These are phyloP conservation scores for Nicotiana undulata DNA, from an alignment of 257 asterid species.

Conservation along the genomic window DNA sequence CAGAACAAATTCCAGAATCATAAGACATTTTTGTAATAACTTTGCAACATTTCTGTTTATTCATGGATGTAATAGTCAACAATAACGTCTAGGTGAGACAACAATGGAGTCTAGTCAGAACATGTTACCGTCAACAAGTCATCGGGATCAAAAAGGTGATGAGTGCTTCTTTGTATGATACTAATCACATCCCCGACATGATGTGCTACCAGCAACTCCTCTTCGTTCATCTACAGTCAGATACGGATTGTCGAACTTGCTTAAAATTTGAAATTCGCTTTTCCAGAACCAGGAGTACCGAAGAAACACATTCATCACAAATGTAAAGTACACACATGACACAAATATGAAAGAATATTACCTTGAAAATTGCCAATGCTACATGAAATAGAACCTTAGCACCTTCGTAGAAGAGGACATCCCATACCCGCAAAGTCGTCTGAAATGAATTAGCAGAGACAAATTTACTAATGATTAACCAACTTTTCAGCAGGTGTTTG, in stretches of 20 bases:
- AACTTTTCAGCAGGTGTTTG: neutral
- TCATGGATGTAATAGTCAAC: too few relatives aligned
- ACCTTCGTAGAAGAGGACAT: constrained; percentile 95
- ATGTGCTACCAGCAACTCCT: constrained; percentile 59
- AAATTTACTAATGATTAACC: constrained; percentile 6
- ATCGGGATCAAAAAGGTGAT: constrained; percentile 89
- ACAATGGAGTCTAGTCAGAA: neutral
- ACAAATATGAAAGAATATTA: constrained; percentile 8
- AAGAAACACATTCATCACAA: neutral
- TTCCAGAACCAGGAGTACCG: neutral
- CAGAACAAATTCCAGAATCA: neutral
- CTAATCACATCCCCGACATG: constrained; percentile 91
- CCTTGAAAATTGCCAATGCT: constrained; percentile 91
- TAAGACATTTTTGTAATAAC: neutral
- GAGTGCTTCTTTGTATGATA: constrained; percentile 78
- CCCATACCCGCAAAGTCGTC: constrained; percentile 97
- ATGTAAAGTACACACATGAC: neutral
- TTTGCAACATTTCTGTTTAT: neutral
- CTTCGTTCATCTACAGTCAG: constrained; percentile 82
- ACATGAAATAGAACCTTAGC: constrained; percentile 76
- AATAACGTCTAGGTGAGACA: too few relatives aligned
- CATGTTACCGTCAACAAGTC: constrained; percentile 63
- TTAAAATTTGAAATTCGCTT: neutral
- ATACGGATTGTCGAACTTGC: neutral
- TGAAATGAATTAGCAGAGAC: constrained; percentile 24